Percentiles rank a stretch among this genome's conserved stretches.
phyloP scores from a whole-genome alignment of 305 asterid genomes.

The Fraxinus albicans region DNA sequence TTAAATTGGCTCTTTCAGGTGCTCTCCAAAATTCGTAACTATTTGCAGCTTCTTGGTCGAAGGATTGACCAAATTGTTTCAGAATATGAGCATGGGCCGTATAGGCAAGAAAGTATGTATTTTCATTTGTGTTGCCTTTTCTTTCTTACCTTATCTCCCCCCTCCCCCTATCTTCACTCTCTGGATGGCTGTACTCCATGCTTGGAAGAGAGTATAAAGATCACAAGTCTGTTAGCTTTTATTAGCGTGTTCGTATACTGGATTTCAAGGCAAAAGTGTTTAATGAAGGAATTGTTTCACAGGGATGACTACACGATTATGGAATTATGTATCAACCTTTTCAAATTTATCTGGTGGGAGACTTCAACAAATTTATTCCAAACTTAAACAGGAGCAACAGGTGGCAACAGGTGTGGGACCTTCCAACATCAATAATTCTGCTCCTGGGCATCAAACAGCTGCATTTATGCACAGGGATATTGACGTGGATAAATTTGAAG shows the following conservation, averaged over 20 bases:
- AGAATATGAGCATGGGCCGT: conserved; percentile 70
- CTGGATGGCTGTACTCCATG: not conserved
- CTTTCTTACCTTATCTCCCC: not conserved
- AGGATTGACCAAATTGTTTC: conserved; percentile 84
- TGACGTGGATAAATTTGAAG: conserved; percentile 86
- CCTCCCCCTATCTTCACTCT: not conserved
- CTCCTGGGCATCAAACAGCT: conserved; percentile 46
- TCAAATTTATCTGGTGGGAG: conserved; percentile 85
- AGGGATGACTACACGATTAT: conserved; percentile 93
- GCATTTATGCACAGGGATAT: conserved; percentile 63
- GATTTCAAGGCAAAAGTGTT: conserved; percentile 3
- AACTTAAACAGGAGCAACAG: conserved; percentile 84
- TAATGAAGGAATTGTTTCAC: conserved; percentile 17
- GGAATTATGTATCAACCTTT: conserved; percentile 93
- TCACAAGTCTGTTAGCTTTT: not conserved
- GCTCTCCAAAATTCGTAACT: conserved; percentile 77
- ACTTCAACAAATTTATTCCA: conserved; percentile 87
- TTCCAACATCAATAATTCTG: conserved; percentile 60
- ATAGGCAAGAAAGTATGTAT: conserved; percentile 84
- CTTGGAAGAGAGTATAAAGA: not conserved
- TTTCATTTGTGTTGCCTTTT: not conserved
- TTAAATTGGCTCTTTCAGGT: conserved; percentile 50
- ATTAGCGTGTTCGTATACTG: not conserved
- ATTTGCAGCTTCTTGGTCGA: conserved; percentile 94
- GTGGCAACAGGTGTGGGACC: conserved; percentile 61